Base-by-base conservation (phyloP, 2,329 filamentous ascomycete species). In the Penicillium sp. region DNA sequence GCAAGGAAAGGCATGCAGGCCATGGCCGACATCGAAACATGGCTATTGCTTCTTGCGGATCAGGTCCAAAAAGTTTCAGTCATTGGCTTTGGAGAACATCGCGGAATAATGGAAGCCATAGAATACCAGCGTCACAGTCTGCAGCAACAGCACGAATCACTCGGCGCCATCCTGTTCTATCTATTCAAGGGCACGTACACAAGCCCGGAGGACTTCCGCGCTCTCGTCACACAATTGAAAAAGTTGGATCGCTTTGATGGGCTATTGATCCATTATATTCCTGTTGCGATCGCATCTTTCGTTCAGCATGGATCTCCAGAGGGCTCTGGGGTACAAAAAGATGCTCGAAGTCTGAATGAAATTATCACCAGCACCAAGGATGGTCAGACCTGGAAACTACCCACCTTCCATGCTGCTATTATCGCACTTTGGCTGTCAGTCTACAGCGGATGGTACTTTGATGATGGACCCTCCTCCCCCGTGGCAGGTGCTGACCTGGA, bases 391-490 rank as follows among this genome's bases (percentile, higher is more conserved):
- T 96, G 92, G 89, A 80, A 82, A 22, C 72, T 96, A 37, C 80
- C 87, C 15, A 88, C 87, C 63, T 82, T 97, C 12, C 88, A 92
- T 65, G 90, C 92, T 44, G 88, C 90, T 3, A 82, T 92, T 12
- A 83, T 85, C 52, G 85, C 88, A 4, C 92, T 90, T 82, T 99
- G 94, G 94, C 82, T 97, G 45, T 88, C 90, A 29, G 92, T 97
- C 68, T 97, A 97, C 74, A 94, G 90, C 62, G 90, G 91, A 2
- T 90, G 91, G 80, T 96, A 92, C 70, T 81, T 90, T 55, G 91
- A 96, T 64, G 84, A 88, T 65, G 82, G 84, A 20, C 81, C 84
- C 31, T 79, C 83, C 59, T 81, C 83, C 47, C 79, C 80, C 25
- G 79, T 86, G 26, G 79, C 81, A 42, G 83, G 82, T 46, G 82